Evolutionary conservation across 768 basidiomycete genomes (phyloP).

Genomic region (Myochromella boudieri): DNA sequence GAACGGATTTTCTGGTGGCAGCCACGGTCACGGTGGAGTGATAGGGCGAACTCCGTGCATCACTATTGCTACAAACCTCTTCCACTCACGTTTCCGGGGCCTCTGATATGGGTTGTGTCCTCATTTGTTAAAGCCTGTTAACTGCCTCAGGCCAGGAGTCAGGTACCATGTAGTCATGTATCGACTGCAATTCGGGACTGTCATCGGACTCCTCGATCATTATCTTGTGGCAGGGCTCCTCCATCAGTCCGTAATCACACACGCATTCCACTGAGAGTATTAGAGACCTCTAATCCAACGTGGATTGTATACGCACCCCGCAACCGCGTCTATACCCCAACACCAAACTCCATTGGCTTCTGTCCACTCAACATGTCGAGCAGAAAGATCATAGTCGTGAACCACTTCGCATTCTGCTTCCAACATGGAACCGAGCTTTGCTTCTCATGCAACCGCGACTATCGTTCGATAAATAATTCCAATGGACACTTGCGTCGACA

Average conservation of each 20-base stretch:
- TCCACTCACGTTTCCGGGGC: no score
- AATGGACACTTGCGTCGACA: not conserved
- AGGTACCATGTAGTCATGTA: no score
- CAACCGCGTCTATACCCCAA: not conserved
- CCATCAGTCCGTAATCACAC: conserved; percentile 7
- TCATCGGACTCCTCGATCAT: conserved; percentile 2
- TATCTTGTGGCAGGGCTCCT: conserved; percentile 4
- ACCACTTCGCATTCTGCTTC: conserved; percentile 15
- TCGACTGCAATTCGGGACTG: not conserved
- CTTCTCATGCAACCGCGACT: conserved; percentile 11
- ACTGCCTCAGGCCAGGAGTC: no score
- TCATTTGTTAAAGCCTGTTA: no score
- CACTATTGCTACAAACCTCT: no score
- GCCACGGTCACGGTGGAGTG: no score
- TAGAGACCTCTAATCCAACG: not conserved
- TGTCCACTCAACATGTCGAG: conserved; percentile 2
- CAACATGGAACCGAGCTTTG: conserved; percentile 16
- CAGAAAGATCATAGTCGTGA: conserved; percentile 15
- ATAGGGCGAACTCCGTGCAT: no score
- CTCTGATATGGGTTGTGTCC: no score
- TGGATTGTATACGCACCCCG: not conserved
- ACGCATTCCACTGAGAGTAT: not conserved
- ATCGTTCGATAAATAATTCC: conserved; percentile 13
- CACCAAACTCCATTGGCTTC: not conserved
- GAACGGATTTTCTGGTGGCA: no score